Base-by-base conservation (phyloP, 129 eudicot genomes). In the Calendula officinalis region DNA sequence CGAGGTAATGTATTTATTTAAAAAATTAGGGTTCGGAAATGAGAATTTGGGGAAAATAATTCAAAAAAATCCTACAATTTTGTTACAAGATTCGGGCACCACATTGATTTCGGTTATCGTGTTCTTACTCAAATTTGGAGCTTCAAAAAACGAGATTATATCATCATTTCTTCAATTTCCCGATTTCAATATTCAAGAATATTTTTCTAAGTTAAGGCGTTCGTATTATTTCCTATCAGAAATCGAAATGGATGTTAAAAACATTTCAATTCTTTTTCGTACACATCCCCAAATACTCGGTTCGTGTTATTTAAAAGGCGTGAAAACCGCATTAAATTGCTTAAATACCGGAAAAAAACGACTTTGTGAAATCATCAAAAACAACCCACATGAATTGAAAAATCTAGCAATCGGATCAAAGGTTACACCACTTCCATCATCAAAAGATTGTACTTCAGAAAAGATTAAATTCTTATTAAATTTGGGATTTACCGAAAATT, bases 41-140 rank as follows among this genome's bases (percentile, higher is more conserved):
- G 75, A 83, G 78, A 64, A 77, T 62, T 40, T 88, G 35, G 77
- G 75, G 54, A 46, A 62, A 30, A 54, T 88, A 43, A 14, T 88
- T 5, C 7, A 27, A 7, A 66, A 67, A 52, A 72, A 75, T 73
- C 95, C 95, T 3, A 81, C 62, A 37, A 15, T 92, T 75, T 9
- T 88, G 48, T 81, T 85, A 43, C 78, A 83, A 27, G 22, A 44
- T 6, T 88, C 95, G 0, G 96, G 98, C 8, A 69, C 44, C 5
- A 15, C 58, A 48, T 27, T 87, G 7, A 14, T 40, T 62, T 73
- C 66, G 5, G 11, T 88, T 6, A 56, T 85, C 9, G 83, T 75
- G 15, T 79, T 88, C 69, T 48, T 83, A 70, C 38, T 75, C 33
- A 92, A 88, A 75, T 86, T 88, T 50, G 98, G 98, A 57, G 74